Base-by-base conservation (phyloP, 805 yeast genomes). In the Groenewaldozyma salmanticensis region DNA sequence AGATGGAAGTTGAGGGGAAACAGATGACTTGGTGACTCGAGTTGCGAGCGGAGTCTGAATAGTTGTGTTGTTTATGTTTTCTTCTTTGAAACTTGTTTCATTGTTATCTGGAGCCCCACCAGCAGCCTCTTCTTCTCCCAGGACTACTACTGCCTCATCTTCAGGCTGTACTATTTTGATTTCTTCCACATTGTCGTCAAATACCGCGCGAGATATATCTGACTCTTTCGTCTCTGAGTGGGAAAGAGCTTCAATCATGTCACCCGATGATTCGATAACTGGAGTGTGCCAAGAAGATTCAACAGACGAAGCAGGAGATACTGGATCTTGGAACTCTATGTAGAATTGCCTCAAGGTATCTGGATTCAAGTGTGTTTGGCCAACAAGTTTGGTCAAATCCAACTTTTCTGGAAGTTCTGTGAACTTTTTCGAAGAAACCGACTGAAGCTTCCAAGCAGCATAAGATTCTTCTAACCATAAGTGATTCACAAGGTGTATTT, bases 401-500 rank as follows among this genome's bases (percentile, higher is more conserved):
- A 63, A 52, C 20, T 58, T 61, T 31, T 64, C 58, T 1, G 75
- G 74, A 32, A 75, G 61, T 37, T 64, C 62, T 6, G 68, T 55
- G 58, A 74, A 84, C 24, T 73, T 65, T 2, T 73, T 66, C 13
- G 58, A 53, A 0, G 61, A 51, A 3, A 59, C 68, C 31, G 77
- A 74, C 49, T 71, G 68, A 4, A 68, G 49, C 38, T 61, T 62
- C 88, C 92, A 82, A 35, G 68, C 59, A 0, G 72, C 65, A 47
- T 70, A 90, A 33, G 86, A 72, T 41, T 83, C 88, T 54, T 90
- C 97, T 11, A 90, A 60, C 98, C 98, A 90, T 11, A 79, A 54
- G 59, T 86, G 95, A 53, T 82, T 87, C 1, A 84, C 78, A 2
- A 81, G 66, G 22, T 69, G 68, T 18, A 84, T 62, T 5, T 58